phyloP scores from a whole-genome alignment of 2,329 filamentous ascomycete species.

The Epichloe hybrida region DNA sequence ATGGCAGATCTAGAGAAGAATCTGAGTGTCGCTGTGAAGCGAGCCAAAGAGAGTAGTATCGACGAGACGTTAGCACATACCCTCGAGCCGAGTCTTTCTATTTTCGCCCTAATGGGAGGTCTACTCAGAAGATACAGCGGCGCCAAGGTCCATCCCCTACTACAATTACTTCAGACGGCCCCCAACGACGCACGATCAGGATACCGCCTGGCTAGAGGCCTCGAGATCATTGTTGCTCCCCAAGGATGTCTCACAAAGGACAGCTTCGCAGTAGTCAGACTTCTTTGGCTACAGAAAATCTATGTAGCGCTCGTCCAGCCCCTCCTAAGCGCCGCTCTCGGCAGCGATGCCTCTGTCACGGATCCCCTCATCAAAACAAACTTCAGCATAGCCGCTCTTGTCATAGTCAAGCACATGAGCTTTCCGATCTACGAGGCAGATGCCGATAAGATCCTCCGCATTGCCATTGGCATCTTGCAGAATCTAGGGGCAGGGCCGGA shows the following conservation, averaged over 20 bases:
- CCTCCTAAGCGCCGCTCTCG: constrained; percentile 28
- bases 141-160: constrained; percentile 18
- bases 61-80: not conserved
- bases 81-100: constrained; percentile 10
- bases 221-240: constrained; percentile 29
- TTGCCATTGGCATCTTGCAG: constrained; percentile 34
- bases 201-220: constrained; percentile 25
- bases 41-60: not conserved
- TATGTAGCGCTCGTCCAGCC: constrained; percentile 33
- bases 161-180: constrained; percentile 23
- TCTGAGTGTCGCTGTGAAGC: constrained; percentile 10
- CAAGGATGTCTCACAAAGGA: constrained; percentile 25
- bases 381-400: constrained; percentile 33
- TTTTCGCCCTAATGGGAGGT: constrained; percentile 24
- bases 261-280: constrained; percentile 29
- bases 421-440: constrained; percentile 41
- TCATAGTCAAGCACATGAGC: constrained; percentile 34
- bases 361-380: constrained; percentile 21
- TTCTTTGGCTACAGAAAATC: constrained; percentile 35
- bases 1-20: constrained; percentile 15
- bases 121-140: constrained; percentile 25
- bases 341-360: constrained; percentile 15
- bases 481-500: constrained; percentile 29
- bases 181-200: constrained; percentile 21
- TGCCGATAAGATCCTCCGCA: constrained; percentile 29